Evolutionary conservation across 495 filamentous ascomycete species (phyloP).

Genomic region (Hypoxylon rickii): DNA sequence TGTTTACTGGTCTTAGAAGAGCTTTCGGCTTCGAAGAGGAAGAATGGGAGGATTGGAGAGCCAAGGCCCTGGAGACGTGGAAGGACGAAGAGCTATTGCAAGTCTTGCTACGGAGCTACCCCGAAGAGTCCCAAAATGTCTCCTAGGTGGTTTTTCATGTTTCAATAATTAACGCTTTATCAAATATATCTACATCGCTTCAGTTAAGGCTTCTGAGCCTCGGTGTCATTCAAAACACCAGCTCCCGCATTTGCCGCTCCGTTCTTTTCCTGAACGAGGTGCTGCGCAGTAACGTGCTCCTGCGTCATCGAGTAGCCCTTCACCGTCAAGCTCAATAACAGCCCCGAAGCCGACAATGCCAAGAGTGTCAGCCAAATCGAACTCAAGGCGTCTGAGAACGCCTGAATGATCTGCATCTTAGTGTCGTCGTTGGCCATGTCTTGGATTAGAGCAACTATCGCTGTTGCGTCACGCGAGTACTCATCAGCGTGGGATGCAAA

Average conservation of each 20-base stretch:
- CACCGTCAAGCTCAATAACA: slow-evolving; percentile 24
- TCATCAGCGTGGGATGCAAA: slow-evolving; percentile 49
- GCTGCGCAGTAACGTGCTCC: slow-evolving; percentile 30
- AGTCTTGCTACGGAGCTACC: background rate
- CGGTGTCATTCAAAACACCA: background rate
- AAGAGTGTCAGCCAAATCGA: slow-evolving; percentile 62
- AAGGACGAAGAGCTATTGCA: background rate
- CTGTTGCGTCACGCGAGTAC: slow-evolving; percentile 62
- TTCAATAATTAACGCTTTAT: no score
- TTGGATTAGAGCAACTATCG: slow-evolving; percentile 63
- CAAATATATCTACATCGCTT: no score
- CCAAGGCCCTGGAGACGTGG: background rate
- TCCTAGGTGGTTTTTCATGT: no score
- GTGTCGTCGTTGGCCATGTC: slow-evolving; percentile 49
- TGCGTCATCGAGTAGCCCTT: slow-evolving; percentile 24
- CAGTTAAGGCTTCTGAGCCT: background rate
- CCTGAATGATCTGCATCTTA: slow-evolving; percentile 53
- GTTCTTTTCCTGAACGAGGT: slow-evolving; percentile 11
- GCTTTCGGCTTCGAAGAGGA: background rate
- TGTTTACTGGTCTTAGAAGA: background rate
- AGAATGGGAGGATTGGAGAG: slow-evolving; percentile 1
- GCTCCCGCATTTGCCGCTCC: slow-evolving; percentile 9
- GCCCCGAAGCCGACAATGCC: slow-evolving; percentile 27
- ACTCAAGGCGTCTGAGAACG: slow-evolving; percentile 61
- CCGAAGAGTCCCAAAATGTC: no score